phyloP scores from a whole-genome alignment of 108 stramenopile genomes.

The Cyclostephanos invisitatus region DNA sequence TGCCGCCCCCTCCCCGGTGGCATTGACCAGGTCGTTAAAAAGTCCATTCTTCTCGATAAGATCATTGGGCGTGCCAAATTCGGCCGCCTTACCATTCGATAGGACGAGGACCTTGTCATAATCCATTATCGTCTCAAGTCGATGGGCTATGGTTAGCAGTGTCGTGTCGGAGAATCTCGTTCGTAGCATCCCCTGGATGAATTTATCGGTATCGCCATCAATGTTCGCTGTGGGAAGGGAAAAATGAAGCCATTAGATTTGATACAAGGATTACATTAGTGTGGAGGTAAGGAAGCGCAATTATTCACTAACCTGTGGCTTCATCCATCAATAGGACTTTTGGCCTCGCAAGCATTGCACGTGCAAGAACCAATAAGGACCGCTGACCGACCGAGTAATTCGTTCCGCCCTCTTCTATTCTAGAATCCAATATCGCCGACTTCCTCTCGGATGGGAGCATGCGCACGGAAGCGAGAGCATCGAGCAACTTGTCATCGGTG shows the following conservation, averaged over 20 bases:
- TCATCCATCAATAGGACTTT: slow-evolving; percentile 80
- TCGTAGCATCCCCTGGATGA: slow-evolving; percentile 89
- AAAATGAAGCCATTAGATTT: neutral
- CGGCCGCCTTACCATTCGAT: slow-evolving; percentile 82
- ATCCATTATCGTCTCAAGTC: slow-evolving; percentile 94
- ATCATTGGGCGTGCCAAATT: slow-evolving; percentile 81
- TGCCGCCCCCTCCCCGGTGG: slow-evolving; percentile 67
- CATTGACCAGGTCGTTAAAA: slow-evolving; percentile 79
- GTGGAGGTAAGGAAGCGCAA: neutral
- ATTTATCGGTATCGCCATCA: slow-evolving; percentile 82
- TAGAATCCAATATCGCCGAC: slow-evolving; percentile 33
- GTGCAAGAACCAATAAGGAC: slow-evolving; percentile 87
- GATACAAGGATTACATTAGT: neutral
- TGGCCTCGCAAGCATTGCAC: slow-evolving; percentile 81
- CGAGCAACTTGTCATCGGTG: slow-evolving; percentile 69
- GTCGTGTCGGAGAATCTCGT: slow-evolving; percentile 84
- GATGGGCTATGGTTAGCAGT: slow-evolving; percentile 91
- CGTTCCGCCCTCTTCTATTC: slow-evolving; percentile 84
- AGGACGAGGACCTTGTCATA: slow-evolving; percentile 91
- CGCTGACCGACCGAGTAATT: slow-evolving; percentile 93
- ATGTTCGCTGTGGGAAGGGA: slow-evolving; percentile 44
- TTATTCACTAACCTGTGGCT: slow-evolving; percentile 57
- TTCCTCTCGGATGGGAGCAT: slow-evolving; percentile 45
- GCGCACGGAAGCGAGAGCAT: slow-evolving; percentile 72
- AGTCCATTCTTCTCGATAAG: slow-evolving; percentile 71